phyloP scores from a whole-genome alignment of 306 rosid species.

The Cercis canadensis region DNA sequence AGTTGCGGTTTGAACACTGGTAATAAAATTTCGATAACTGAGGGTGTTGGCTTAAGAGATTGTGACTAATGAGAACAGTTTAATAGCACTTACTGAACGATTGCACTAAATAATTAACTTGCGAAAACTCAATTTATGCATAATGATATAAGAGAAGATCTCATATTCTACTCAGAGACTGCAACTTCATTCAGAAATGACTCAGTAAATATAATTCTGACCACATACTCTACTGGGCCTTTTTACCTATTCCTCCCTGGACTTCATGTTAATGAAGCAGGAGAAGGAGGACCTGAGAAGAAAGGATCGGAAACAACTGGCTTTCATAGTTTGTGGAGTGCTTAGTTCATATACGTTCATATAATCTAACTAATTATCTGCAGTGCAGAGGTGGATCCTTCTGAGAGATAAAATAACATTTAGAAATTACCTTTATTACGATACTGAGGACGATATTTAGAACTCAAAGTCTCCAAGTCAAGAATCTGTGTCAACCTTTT shows the following conservation, averaged over 20 bases:
- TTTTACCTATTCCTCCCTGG: not conserved
- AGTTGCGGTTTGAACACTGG: not conserved
- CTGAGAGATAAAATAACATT: slow-evolving; percentile 2
- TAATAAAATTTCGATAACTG: not conserved
- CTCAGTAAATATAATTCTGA: not conserved
- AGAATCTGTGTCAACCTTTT: slow-evolving; percentile 34
- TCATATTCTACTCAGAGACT: not conserved
- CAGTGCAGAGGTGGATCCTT: not conserved
- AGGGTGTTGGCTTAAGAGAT: not conserved
- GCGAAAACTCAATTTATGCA: not conserved
- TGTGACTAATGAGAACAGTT: not conserved
- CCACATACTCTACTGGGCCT: not conserved
- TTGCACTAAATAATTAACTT: not conserved
- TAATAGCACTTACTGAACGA: too few species aligned
- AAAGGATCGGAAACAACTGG: not conserved
- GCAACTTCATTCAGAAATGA: too few species aligned
- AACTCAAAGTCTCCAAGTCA: slow-evolving; percentile 48
- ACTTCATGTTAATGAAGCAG: not conserved
- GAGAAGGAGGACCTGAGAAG: not conserved
- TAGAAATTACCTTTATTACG: slow-evolving; percentile 51
- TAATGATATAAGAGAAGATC: not conserved
- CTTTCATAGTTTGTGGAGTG: slow-evolving; percentile 1
- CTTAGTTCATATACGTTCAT: not conserved
- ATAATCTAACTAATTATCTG: not conserved
- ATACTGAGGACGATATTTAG: slow-evolving; percentile 50